Evolutionary conservation across 2,329 filamentous ascomycete genomes (phyloP).

Genomic region (Colletotrichum kahawae): DNA sequence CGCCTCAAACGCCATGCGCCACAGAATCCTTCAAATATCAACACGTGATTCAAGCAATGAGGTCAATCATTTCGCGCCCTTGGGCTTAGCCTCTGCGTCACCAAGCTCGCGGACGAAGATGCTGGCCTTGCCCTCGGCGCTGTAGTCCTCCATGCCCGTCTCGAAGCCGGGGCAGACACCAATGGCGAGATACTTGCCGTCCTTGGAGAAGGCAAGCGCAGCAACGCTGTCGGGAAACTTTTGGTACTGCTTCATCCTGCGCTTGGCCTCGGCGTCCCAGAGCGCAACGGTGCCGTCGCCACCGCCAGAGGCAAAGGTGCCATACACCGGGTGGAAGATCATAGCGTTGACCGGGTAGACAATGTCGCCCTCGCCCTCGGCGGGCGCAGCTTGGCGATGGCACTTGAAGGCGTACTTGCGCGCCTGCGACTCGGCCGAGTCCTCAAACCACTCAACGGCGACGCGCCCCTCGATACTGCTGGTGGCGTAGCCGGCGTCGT

Average conservation of each 20-base stretch:
- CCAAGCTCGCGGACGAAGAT: slow-evolving; percentile 84
- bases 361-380: slow-evolving; percentile 72
- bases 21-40: slow-evolving; percentile 26
- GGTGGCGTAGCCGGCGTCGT: slow-evolving; percentile 91
- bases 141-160: slow-evolving; percentile 81
- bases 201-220: slow-evolving; percentile 75
- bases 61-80: slow-evolving; percentile 67
- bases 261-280: slow-evolving; percentile 91
- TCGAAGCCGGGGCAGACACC: slow-evolving; percentile 88
- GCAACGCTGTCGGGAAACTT: slow-evolving; percentile 81
- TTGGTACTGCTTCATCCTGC: slow-evolving; percentile 87
- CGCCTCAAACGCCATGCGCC: slow-evolving; percentile 20
- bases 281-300: slow-evolving; percentile 91
- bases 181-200: slow-evolving; percentile 80
- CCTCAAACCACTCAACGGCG: slow-evolving; percentile 97
- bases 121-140: slow-evolving; percentile 73
- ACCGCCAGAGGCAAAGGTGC: slow-evolving; percentile 88
- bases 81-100: slow-evolving; percentile 87
- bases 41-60: background rate
- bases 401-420: slow-evolving; percentile 99
- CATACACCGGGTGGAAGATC: slow-evolving; percentile 81
- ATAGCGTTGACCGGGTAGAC: slow-evolving; percentile 93
- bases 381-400: slow-evolving; percentile 76
- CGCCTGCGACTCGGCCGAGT: slow-evolving; percentile 82
- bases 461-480: slow-evolving; percentile 94